These are phyloP conservation scores for Fragosphaeria purpurea DNA, from an alignment of 2,329 filamentous ascomycete genomes.

Conservation along the genomic window DNA sequence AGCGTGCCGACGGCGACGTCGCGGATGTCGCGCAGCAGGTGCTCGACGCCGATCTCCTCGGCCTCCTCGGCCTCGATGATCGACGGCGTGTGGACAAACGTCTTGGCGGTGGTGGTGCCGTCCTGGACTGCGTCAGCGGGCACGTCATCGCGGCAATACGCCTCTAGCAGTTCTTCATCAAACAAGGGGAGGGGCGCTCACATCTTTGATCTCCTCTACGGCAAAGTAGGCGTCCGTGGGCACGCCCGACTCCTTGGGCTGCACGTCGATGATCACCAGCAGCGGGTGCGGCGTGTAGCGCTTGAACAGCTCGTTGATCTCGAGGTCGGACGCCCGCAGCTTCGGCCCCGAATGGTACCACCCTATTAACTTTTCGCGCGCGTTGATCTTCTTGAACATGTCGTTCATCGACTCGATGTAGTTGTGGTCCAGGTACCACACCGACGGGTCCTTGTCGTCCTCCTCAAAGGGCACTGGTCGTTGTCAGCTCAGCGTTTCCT, in stretches of 20 bases:
- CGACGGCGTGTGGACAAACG: slow-evolving; percentile 95
- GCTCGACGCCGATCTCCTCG: slow-evolving; percentile 97
- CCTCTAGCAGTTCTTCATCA: too few species aligned
- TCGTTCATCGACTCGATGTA: slow-evolving; percentile 99
- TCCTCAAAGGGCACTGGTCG: slow-evolving; percentile 80
- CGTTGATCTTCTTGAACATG: slow-evolving; percentile 99
- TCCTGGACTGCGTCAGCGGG: slow-evolving; percentile 47
- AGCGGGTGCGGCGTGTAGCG: slow-evolving; percentile 94
- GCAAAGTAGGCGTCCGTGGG: slow-evolving; percentile 99
- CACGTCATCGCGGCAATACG: too few species aligned
- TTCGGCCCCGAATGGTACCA: slow-evolving; percentile 99
- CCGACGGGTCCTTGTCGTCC: slow-evolving; percentile 95
- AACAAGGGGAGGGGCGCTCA: slow-evolving; percentile 35
- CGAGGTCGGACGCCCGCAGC: slow-evolving; percentile 87
- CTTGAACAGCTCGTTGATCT: slow-evolving; percentile 99
- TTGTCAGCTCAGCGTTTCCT: too few species aligned
- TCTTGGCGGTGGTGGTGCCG: slow-evolving; percentile 91
- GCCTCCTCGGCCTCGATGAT: slow-evolving; percentile 98
- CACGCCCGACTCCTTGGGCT: slow-evolving; percentile 94
- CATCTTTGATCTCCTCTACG: slow-evolving; percentile 98
- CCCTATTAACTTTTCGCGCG: slow-evolving; percentile 94
- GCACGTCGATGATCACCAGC: slow-evolving; percentile 95
- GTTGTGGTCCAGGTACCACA: slow-evolving; percentile 99
- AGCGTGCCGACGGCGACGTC: slow-evolving; percentile 96
- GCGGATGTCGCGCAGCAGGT: slow-evolving; percentile 92